Evolutionary conservation across 805 yeast genomes (phyloP).

Genomic region (Suhomyces vadensis): DNA sequence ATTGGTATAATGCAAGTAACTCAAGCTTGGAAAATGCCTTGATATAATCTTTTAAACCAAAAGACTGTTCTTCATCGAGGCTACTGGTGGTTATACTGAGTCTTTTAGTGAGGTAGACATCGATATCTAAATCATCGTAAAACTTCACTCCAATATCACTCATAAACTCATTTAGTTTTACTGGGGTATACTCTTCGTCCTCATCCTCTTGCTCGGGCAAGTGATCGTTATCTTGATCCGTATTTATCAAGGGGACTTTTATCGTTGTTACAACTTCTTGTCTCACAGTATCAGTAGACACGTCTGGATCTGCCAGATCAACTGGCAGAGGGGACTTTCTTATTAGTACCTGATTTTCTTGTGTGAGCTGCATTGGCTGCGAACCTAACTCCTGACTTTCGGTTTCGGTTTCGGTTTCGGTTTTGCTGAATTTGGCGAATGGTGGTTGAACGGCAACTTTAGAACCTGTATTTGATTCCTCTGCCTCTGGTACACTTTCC

Average conservation of each 20-base stretch:
- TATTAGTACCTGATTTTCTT: constrained; percentile 8
- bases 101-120: constrained; percentile 24
- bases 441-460: too few species aligned
- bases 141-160: constrained; percentile 42
- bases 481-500: too few species aligned
- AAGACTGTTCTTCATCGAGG: constrained; percentile 5
- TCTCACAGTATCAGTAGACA: neutral
- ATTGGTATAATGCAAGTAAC: constrained; percentile 49
- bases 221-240: constrained; percentile 10
- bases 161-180: constrained; percentile 40
- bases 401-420: neutral
- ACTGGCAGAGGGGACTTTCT: neutral
- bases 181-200: constrained; percentile 30
- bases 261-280: constrained; percentile 19
- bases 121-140: constrained; percentile 47
- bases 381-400: constrained; percentile 9
- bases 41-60: constrained; percentile 36
- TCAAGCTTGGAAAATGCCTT: constrained; percentile 43
- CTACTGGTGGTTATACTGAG: constrained; percentile 21
- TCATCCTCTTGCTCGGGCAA: constrained; percentile 18
- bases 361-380: constrained; percentile 27
- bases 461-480: too few species aligned
- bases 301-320: neutral
- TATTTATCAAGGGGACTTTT: constrained; percentile 28
- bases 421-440: neutral